Conservation (phyloP, 2,329 filamentous ascomycete species). For the Fusarium brevicatenulatum region DNA sequence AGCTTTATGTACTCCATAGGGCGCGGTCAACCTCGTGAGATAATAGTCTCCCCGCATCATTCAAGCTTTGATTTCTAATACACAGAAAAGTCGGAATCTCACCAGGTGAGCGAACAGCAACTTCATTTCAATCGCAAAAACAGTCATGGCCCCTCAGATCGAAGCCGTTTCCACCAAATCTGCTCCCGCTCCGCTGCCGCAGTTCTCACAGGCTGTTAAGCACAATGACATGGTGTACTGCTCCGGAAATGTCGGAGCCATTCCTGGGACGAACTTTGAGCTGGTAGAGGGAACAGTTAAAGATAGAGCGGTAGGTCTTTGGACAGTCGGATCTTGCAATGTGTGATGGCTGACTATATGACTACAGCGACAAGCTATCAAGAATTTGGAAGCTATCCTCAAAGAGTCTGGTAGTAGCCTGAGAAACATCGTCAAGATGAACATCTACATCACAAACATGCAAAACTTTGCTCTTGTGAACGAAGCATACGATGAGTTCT, state of each 20-base stretch:
- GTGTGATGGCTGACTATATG: background rate
- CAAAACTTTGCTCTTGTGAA: conserved; percentile 70
- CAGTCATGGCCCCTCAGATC: background rate
- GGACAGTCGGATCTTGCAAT: background rate
- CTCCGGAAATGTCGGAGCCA: conserved; percentile 70
- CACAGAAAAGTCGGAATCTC: background rate
- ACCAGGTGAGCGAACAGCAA: background rate
- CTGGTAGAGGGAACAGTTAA: conserved; percentile 62
- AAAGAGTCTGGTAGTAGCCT: conserved; percentile 68
- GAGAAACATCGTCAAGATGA: conserved; percentile 72
- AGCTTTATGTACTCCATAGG: background rate
- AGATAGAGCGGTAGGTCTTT: background rate
- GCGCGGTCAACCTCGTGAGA: background rate
- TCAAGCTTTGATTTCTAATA: background rate
- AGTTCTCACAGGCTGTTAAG: conserved; percentile 70
- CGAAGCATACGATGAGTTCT: conserved; percentile 63
- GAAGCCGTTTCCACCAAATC: conserved; percentile 8
- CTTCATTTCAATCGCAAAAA: background rate
- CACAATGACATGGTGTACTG: conserved; percentile 77
- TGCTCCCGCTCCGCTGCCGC: conserved; percentile 51
- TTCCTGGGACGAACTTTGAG: conserved; percentile 59
- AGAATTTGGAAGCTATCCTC: conserved; percentile 56
- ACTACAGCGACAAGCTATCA: conserved; percentile 2
- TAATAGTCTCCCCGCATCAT: background rate
- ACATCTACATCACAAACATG: conserved; percentile 74